These are phyloP conservation scores for Penicillium psychrosexuale DNA, from an alignment of 2,329 filamentous ascomycete species.

Conservation along the genomic window DNA sequence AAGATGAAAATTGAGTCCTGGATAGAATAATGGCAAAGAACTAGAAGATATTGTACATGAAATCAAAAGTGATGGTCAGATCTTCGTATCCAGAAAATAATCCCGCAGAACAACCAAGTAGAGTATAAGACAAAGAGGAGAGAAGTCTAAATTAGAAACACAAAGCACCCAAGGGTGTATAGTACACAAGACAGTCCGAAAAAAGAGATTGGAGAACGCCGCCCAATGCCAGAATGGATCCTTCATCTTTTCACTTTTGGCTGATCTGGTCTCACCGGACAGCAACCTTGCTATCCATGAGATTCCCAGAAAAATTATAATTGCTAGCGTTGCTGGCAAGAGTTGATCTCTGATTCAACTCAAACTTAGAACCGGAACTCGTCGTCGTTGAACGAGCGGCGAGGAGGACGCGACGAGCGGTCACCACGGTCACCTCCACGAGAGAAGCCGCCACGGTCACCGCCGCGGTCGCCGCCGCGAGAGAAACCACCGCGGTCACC, in stretches of 20 bases:
- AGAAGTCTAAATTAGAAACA: slow-evolving; percentile 19
- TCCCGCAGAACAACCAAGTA: slow-evolving; percentile 7
- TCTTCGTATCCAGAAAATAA: slow-evolving; percentile 7
- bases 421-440: slow-evolving; percentile 6
- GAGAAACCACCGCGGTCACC: background rate
- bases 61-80: slow-evolving; percentile 4
- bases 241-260: slow-evolving; percentile 14
- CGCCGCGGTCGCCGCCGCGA: slow-evolving; percentile 2
- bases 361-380: slow-evolving; percentile 10
- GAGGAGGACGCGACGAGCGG: slow-evolving; percentile 6
- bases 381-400: background rate
- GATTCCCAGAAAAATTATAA: background rate
- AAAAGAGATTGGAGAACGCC: slow-evolving; percentile 24
- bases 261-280: background rate
- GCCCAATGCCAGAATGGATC: slow-evolving; percentile 27
- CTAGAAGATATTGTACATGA: slow-evolving; percentile 10
- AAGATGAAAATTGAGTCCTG: slow-evolving; percentile 6
- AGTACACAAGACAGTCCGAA: slow-evolving; percentile 15
- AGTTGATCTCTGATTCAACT: background rate
- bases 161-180: slow-evolving; percentile 14
- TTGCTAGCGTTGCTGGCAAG: background rate
- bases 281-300: background rate
- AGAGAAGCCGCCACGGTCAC: slow-evolving; percentile 8
- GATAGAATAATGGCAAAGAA: background rate
- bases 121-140: slow-evolving; percentile 19